Base-by-base conservation (phyloP, 2,329 filamentous ascomycete genomes). In the Sporothrix euskadiensis region DNA sequence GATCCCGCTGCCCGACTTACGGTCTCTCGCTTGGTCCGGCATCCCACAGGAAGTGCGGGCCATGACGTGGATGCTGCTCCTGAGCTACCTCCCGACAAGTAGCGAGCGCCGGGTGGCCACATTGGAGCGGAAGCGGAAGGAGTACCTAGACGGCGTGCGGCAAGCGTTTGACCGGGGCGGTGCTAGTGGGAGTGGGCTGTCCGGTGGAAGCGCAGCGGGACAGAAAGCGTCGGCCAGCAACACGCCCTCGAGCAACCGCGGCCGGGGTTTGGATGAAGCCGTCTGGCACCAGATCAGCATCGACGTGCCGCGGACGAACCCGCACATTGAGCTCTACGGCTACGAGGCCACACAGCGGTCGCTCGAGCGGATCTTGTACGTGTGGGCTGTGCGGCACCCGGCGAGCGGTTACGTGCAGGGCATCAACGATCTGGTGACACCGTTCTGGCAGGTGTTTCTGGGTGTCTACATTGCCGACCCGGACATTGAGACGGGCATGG, bases 261-360 rank as follows among this genome's bases (percentile, higher is more conserved):
- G 76, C 16, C 75, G 75, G 8, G 83, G 88, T 1, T 84, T 99
- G 22, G 97, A 99, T 78, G 96, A 99, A 84, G 92, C 94, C n/a
- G 90, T 99, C 74, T 99, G 96, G 96, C 96, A 99, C 83, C 96
- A 99, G 80, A 98, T 99, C 83, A 98, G 94, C 82, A 99, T 99
- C 79, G 96, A 99, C 80, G 93, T 98, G 30, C 96, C 96, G 2
- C 90, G 96, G 69, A 99, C 96, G 4, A 98, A 97, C 80, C 96
- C 96, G 12, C 96, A 98, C 82, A 91, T 99, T 71, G 93, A 97
- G 78, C 87, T 99, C 0, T 99, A 99, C 83, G 89, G 93, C 77
- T 98, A 97, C 80, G 95, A 98, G 82, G 95, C 95, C 4, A 99
- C 97, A 0, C 96, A 99, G 81, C 87, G 94, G 72, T 98, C 94